Conservation (phyloP, 768 basidiomycete species). For the Gelatoporia subvermispora region DNA sequence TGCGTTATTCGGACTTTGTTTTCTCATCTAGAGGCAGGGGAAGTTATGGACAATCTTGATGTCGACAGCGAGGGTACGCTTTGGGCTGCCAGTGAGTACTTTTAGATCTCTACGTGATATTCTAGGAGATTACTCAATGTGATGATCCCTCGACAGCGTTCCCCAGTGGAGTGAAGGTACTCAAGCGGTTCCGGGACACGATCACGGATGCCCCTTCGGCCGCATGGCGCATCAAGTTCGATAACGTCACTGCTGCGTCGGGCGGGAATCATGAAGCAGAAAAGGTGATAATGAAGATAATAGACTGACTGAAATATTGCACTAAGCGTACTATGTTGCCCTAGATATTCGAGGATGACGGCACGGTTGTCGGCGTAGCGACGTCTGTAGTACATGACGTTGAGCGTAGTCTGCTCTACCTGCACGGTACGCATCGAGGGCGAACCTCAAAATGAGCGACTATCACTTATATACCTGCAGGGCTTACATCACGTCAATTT, state of each 20-base stretch:
- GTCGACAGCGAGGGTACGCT: slow-evolving; percentile 55
- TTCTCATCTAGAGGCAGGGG: slow-evolving; percentile 34
- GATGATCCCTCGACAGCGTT: slow-evolving; percentile 12
- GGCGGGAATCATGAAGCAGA: slow-evolving; percentile 56
- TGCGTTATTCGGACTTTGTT: background rate
- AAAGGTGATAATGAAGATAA: slow-evolving; percentile 35
- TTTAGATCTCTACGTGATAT: background rate
- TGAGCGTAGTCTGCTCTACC: slow-evolving; percentile 43
- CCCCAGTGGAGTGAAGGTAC: slow-evolving; percentile 32
- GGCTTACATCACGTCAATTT: no score
- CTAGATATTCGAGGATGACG: slow-evolving; percentile 67
- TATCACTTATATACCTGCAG: no score
- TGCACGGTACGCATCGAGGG: slow-evolving; percentile 57
- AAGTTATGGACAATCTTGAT: slow-evolving; percentile 53
- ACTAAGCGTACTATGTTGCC: background rate
- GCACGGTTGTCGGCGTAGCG: slow-evolving; percentile 46
- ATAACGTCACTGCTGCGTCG: slow-evolving; percentile 50
- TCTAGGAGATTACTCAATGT: background rate
- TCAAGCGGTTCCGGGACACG: background rate
- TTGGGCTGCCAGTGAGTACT: slow-evolving; percentile 53
- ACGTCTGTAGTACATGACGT: slow-evolving; percentile 57
- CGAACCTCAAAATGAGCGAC: no score
- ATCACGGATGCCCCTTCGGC: slow-evolving; percentile 36
- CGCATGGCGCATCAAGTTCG: slow-evolving; percentile 48
- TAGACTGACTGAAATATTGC: background rate